Evolutionary conservation across 1,284 basidiomycete species (phyloP), one percentile per base, ranked within the genome.

Genomic region (Schizophyllum amplum): DNA sequence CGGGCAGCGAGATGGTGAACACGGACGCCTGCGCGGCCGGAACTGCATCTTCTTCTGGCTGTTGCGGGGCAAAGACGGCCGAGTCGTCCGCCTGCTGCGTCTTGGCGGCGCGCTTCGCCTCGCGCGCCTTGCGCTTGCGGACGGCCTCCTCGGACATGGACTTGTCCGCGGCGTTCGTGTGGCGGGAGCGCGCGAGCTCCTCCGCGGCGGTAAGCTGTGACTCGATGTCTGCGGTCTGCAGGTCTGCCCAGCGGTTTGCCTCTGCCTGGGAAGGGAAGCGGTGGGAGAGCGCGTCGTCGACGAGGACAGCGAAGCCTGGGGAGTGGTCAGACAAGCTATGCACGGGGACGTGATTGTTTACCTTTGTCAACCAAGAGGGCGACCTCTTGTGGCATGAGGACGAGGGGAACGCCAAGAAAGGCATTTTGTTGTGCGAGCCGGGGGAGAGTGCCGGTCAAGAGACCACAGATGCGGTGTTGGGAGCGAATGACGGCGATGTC

Each of bases 391-490:
- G 92, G 90, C 71, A 94, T 82, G 1, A 99, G 75, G 20, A 93
- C 76, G 1, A 98, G 75, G 1, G 97, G 97, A 17, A 94, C 72
- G 13, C 97, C 97, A 17, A 99, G 78, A 68, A 99, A 99, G 1
- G 92, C 84, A 72, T 99, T 99, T 72, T 99, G 97, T 68, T 98
- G 96, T 4, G 93, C 87, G 0, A 98, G 80, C 67, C 95, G 91
- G 1, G 97, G 95, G 21, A 99, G 79, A 0, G 97, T 98, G 0
- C 97, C 97, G 0, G 82, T 82, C 48, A 98, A 73, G 53, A 94
- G 76, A 42, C 96, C 95, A 63, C 89, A 93, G 52, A 98, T 81
- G 59, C 81, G 86, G 69, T 97, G 85, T 60, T 84, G 72, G 33
- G 88, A 83, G 51, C 95, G 89, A 4, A 97, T 71, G 2, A 73